A percentile compares a stretch with the other conserved stretches of the same genome.
phyloP scores from a whole-genome alignment of 176 grass and related monocot species.

The Lolium perenne region DNA sequence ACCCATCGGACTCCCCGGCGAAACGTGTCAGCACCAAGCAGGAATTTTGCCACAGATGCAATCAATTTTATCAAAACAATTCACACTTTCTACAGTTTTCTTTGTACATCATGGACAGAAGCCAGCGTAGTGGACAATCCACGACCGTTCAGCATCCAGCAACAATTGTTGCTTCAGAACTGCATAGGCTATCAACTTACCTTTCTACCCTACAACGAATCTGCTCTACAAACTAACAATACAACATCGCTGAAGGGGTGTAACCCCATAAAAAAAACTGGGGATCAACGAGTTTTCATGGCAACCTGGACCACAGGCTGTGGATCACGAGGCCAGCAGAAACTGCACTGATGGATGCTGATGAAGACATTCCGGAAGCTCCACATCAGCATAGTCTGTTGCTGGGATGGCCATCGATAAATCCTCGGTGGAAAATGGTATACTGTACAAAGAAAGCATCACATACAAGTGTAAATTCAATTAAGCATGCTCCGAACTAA shows the following conservation, averaged over 20 bases:
- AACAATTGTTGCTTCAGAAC: slow-evolving; percentile 76
- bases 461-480: slow-evolving; percentile 38
- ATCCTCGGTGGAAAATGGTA: slow-evolving; percentile 95
- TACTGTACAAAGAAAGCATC: slow-evolving; percentile 62
- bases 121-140: not conserved
- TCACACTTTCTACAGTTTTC: slow-evolving; percentile 28
- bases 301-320: not conserved
- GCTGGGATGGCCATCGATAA: slow-evolving; percentile 88
- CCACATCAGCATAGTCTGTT: slow-evolving; percentile 67
- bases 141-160: slow-evolving; percentile 34
- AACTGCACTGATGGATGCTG: slow-evolving; percentile 66
- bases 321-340: slow-evolving; percentile 58
- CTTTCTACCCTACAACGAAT: not conserved
- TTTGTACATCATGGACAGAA: slow-evolving; percentile 45
- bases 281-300: slow-evolving; percentile 39
- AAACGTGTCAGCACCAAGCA: not conserved
- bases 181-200: not conserved
- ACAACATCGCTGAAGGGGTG: slow-evolving; percentile 48
- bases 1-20: not conserved
- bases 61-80: not conserved
- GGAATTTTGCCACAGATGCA: not conserved
- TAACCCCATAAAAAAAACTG: slow-evolving; percentile 39
- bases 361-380: slow-evolving; percentile 69
- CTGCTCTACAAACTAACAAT: slow-evolving; percentile 35
- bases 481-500: not conserved